phyloP scores from a whole-genome alignment of 345 rosid species.

The Gossypium arboreum region DNA sequence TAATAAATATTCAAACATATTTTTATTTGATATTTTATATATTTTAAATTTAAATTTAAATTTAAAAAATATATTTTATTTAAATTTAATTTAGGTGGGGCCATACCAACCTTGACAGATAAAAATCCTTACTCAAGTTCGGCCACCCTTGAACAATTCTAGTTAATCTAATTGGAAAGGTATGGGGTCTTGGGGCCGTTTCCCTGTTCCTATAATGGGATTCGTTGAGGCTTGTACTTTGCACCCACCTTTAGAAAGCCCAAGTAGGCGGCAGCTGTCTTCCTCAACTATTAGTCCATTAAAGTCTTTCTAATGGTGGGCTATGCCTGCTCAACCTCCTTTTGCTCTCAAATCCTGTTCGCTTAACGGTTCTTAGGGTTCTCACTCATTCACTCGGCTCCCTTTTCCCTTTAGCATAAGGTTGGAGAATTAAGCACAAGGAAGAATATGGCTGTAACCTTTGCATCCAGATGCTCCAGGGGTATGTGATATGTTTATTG shows the following conservation, averaged over 20 bases:
- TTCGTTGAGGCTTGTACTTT: not conserved
- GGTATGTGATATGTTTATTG: not conserved
- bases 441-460: not conserved
- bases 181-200: too few relatives aligned
- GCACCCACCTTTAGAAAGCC: not conserved
- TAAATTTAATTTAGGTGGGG: too few relatives aligned
- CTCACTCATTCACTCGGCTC: not conserved
- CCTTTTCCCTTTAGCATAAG: not conserved
- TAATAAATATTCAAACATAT: too few relatives aligned
- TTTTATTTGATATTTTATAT: too few relatives aligned
- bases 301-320: not conserved
- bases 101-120: too few relatives aligned
- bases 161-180: too few relatives aligned
- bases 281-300: too few relatives aligned
- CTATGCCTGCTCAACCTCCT: not conserved
- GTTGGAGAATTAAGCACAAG: not conserved
- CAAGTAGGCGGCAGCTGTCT: not conserved
- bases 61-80: too few relatives aligned
- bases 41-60: too few relatives aligned
- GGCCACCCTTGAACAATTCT: too few relatives aligned
- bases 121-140: too few relatives aligned
- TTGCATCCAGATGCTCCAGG: conserved; percentile 6
- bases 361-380: not conserved
- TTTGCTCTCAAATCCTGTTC: not conserved
- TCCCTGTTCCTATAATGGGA: not conserved